Evolutionary conservation across 2,329 filamentous ascomycete species (phyloP).

Genomic region (Colletotrichum australisinense): DNA sequence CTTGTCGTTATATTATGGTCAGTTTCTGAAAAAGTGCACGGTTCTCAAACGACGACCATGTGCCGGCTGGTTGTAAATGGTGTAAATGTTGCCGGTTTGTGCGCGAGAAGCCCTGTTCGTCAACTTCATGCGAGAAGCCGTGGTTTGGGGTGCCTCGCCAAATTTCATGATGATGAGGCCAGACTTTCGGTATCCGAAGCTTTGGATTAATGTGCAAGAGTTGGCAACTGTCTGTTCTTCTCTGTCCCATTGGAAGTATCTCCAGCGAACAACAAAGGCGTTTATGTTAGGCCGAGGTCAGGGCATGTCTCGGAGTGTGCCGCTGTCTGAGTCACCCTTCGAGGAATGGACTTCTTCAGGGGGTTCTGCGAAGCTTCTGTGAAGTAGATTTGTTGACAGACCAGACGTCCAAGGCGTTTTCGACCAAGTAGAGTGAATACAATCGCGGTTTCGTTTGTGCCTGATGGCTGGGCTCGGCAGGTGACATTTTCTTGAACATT

Average conservation of each 20-base stretch:
- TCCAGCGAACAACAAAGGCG: neutral
- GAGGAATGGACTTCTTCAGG: neutral
- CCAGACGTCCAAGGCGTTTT: neutral
- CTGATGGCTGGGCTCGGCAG: neutral
- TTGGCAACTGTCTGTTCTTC: neutral
- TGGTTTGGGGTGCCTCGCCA: neutral
- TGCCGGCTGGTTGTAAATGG: neutral
- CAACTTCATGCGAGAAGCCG: neutral
- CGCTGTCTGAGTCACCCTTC: neutral
- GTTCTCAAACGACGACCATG: neutral
- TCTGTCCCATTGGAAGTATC: neutral
- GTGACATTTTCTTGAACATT: neutral
- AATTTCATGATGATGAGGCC: neutral
- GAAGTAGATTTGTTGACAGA: neutral
- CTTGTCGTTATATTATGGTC: neutral
- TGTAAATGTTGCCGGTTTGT: neutral
- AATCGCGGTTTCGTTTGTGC: too few relatives aligned
- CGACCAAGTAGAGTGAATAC: neutral
- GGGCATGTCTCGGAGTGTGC: neutral
- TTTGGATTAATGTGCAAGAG: neutral
- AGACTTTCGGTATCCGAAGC: neutral
- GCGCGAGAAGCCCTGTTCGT: neutral
- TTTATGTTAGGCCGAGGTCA: neutral
- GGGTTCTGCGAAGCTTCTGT: neutral
- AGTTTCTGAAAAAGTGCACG: neutral